These are phyloP conservation scores for Citrullus mucosospermus DNA, from an alignment of 306 rosid species.

Conservation along the genomic window DNA sequence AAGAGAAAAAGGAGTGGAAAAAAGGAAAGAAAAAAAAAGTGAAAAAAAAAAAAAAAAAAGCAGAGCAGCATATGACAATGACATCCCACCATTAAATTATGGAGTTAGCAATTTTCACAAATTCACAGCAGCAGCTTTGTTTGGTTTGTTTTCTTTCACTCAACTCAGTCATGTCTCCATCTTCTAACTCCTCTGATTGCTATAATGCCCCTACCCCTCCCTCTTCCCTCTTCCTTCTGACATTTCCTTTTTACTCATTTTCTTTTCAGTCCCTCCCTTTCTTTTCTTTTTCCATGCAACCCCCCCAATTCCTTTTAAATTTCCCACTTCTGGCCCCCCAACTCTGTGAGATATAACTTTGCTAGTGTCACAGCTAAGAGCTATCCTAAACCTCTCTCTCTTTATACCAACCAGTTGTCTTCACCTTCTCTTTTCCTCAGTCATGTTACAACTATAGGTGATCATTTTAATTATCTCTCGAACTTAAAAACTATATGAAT, in stretches of 20 bases:
- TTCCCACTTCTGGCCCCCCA: neutral
- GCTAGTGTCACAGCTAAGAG: no score
- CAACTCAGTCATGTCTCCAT: constrained; percentile 3
- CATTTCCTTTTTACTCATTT: neutral
- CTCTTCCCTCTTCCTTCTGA: neutral
- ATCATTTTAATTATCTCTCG: no score
- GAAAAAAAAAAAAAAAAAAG: neutral
- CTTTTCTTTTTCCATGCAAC: neutral
- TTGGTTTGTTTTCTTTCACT: neutral
- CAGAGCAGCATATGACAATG: neutral
- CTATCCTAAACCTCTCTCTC: no score
- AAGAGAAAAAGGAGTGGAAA: neutral
- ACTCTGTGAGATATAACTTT: no score
- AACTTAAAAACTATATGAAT: no score
- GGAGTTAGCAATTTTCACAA: neutral
- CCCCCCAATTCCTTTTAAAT: neutral
- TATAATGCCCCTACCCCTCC: neutral
- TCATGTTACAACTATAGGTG: no score
- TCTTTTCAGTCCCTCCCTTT: neutral
- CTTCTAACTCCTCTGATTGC: neutral
- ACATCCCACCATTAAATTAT: neutral
- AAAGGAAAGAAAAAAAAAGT: neutral
- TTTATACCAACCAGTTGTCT: no score
- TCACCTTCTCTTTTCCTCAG: no score
- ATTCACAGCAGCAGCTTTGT: neutral